Evolutionary conservation across 2,329 filamentous ascomycete species (phyloP), one percentile per base, ranked within the genome.

Genomic region (Aspergillus fijiensis): DNA sequence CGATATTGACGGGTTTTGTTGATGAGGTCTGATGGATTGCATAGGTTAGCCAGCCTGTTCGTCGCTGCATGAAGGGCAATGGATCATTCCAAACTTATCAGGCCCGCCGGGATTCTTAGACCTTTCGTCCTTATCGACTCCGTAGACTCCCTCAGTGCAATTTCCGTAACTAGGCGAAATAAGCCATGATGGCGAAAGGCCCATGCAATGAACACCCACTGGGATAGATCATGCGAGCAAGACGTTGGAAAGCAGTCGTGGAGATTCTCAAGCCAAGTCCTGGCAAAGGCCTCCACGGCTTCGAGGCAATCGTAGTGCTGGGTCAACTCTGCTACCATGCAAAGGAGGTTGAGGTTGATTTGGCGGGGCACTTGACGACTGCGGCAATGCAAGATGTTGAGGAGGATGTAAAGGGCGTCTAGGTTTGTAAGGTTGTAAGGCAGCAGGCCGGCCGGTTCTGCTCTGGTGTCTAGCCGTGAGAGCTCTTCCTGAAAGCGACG

Each of bases 371-470:
- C 73, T 48, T 76, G 72, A n/a, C 70, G 62, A 14, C 72, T 74
- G 3, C 74, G 74, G 52, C 76, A 72, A 66, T 84, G 81, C 10
- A 84, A 68, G n/a, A 80, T 77, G 59, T 80, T 75, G 51, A 83
- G 67, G 1, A 82, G 57, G 19, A 77, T 75, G 9, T 74, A 67
- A 4, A 82, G 71, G 0, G 79, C 78, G 6, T 76, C 68, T 4
- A 70, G 64, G 56, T 82, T 55, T 11, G 60, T 58, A 49, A 56
- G 49, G 10, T 33, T 21, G 10, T 51, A 9, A 1, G 49, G 47
- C 2, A 60, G 12, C 2, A 55, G 3, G 10, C 56, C 35, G 14
- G 4, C 6, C 14, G 39, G 6, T 7, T 25, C 33, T 50, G 45
- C 42, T 19, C 21, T 33, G 16, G 31, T 4, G 5, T 10, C 31